Base-by-base conservation (phyloP, 257 asterid species). In the Nicotiana obtusifolia region DNA sequence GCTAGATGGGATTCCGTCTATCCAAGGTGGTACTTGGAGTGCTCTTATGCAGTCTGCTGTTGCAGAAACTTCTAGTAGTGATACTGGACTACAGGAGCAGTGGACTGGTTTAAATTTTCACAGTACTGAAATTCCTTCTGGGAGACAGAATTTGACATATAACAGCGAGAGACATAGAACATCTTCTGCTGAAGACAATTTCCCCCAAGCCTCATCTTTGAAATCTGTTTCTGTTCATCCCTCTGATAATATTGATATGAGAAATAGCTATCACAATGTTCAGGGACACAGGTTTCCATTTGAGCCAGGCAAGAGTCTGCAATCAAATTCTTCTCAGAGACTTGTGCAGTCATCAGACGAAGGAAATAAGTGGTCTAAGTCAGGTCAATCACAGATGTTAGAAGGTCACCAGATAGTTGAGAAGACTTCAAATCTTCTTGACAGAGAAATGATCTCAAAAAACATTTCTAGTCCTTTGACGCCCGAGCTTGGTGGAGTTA, bases 1-100 rank as follows among this genome's bases (percentile, higher is more conserved):
- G 73, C 83, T 84, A 13, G 86, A 89, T 87, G 92, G 89, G 33
- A 54, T 85, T 35, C 84, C 92, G 31, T 89, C 97, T 57, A 82
- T 89, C 85, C 95, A 91, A 84, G 87, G 92, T 86, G 99, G 99
- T 82, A 91, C 97, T 86, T 95, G 99, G 99, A 94, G 99, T 86
- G 98, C 99, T 86, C 94, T 95, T 64, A 94, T 95, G 98, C 99
- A 95, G 85, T 94, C 99, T 81, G 99, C 99, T 30, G 98, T 92
- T 71, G 97, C 97, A 65, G 99, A 95, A 91, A 90, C 94, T 68
- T 89, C 97, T 82, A 85, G 93, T 60, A 83, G 84, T 64, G 95
- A 90, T 87, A 28, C 85, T 78, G 88, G 87, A 77, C 88, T 88
- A 77, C 91, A 87, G 77, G 92, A 90, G 84, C 92, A 86, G 84